phyloP scores from a whole-genome alignment of 805 yeast genomes.

The Wickerhamomyces hampshirensis region DNA sequence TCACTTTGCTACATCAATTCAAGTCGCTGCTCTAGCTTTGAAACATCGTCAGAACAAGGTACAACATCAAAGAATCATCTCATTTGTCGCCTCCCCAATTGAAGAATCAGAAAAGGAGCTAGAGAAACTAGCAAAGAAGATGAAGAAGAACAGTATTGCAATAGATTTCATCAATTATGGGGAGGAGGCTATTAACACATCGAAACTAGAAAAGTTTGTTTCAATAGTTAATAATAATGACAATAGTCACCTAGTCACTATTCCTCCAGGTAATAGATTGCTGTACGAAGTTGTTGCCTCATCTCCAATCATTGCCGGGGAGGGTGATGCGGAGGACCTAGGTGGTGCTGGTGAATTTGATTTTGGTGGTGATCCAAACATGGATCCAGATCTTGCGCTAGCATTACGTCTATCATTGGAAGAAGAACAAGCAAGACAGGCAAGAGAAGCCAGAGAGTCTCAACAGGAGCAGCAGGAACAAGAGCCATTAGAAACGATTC shows the following conservation, averaged over 20 bases:
- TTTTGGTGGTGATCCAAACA: constrained; percentile 75
- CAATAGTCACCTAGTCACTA: constrained; percentile 75
- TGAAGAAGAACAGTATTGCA: constrained; percentile 90
- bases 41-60: constrained; percentile 94
- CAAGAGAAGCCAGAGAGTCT: constrained; percentile 40
- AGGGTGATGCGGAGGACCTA: constrained; percentile 43
- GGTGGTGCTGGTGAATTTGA: constrained; percentile 53
- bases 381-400: constrained; percentile 96
- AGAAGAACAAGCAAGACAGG: constrained; percentile 91
- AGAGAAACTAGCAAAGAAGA: constrained; percentile 79
- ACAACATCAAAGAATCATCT: constrained; percentile 85
- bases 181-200: constrained; percentile 72
- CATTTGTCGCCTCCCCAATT: constrained; percentile 86
- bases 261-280: constrained; percentile 84
- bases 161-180: constrained; percentile 91
- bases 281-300: constrained; percentile 76
- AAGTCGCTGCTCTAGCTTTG: constrained; percentile 89
- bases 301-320: constrained; percentile 68
- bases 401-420: constrained; percentile 92
- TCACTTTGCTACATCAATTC: constrained; percentile 78
- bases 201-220: constrained; percentile 75
- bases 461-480: too few relatives aligned
- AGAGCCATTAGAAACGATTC: too few relatives aligned
- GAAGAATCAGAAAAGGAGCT: constrained; percentile 63
- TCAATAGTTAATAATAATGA: constrained; percentile 67